phyloP scores from a whole-genome alignment of 2,329 filamentous ascomycete species.

The Exophiala sp. region DNA sequence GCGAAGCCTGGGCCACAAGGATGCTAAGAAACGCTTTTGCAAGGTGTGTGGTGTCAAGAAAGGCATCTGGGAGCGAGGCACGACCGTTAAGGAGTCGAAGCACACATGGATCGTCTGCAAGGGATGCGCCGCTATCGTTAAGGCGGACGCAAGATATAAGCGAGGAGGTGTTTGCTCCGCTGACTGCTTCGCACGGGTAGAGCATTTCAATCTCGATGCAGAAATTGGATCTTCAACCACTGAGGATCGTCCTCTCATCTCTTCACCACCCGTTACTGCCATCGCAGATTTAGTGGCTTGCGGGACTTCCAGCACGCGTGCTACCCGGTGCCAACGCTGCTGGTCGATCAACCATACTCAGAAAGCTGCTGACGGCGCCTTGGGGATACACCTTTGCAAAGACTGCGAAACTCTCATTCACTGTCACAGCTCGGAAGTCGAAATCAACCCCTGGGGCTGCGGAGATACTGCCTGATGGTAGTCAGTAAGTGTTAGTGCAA shows the following conservation, averaged over 20 bases:
- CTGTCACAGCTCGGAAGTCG: neutral
- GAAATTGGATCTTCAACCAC: neutral
- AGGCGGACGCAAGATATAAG: neutral
- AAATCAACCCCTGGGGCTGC: neutral
- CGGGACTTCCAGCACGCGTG: neutral
- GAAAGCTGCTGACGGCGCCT: neutral
- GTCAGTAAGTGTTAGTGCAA: neutral
- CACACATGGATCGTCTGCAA: constrained; percentile 2
- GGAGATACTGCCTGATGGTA: too few species aligned
- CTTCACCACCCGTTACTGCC: neutral
- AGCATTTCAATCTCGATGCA: neutral
- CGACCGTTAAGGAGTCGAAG: neutral
- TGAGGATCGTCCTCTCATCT: neutral
- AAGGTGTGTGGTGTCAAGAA: constrained; percentile 19
- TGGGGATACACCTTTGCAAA: constrained; percentile 1
- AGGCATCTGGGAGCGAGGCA: constrained; percentile 24
- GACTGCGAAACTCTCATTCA: neutral
- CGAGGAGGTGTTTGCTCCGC: constrained; percentile 6
- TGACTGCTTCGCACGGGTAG: neutral
- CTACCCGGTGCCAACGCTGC: constrained; percentile 11
- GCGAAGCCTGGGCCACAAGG: constrained; percentile 23
- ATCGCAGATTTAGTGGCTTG: neutral
- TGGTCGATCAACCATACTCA: constrained; percentile 17
- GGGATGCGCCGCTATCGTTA: constrained; percentile 2
- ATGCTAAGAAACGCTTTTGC: constrained; percentile 25